Evolutionary conservation across 2,329 filamentous ascomycete genomes (phyloP).

Genomic region (Neopestalotiopsis clavispora): DNA sequence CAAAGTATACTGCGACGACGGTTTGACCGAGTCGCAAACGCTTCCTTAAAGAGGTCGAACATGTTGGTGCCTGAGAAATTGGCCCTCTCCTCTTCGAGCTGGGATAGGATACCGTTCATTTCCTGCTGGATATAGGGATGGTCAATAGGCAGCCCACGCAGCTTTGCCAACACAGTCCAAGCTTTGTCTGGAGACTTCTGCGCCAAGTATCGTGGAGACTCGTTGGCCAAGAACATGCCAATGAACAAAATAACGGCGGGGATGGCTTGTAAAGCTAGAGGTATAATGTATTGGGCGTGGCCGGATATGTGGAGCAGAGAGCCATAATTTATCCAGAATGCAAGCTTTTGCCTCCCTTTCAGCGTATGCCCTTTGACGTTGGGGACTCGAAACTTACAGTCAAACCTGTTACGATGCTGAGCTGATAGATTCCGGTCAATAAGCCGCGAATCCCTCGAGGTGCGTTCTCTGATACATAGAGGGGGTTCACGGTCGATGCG

Average conservation of each 20-base stretch:
- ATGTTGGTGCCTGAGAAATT: slow-evolving; percentile 51
- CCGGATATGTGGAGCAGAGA: slow-evolving; percentile 49
- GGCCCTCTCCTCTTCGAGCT: slow-evolving; percentile 53
- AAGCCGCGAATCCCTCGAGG: slow-evolving; percentile 56
- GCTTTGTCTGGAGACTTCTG: slow-evolving; percentile 72
- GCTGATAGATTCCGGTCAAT: slow-evolving; percentile 54
- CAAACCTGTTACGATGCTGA: slow-evolving; percentile 52
- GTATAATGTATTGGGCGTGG: slow-evolving; percentile 57
- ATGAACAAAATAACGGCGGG: slow-evolving; percentile 65
- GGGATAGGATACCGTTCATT: slow-evolving; percentile 47
- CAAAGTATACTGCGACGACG: slow-evolving; percentile 54
- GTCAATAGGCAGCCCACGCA: slow-evolving; percentile 56
- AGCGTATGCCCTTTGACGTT: neutral
- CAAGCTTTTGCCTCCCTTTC: neutral
- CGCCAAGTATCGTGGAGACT: slow-evolving; percentile 69
- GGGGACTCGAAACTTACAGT: slow-evolving; percentile 33
- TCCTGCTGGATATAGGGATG: slow-evolving; percentile 59
- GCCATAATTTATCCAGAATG: slow-evolving; percentile 58
- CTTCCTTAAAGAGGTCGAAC: slow-evolving; percentile 41
- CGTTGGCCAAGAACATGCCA: slow-evolving; percentile 65
- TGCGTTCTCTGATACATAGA: slow-evolving; percentile 55
- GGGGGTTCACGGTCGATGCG: slow-evolving; percentile 49
- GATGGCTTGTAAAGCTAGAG: slow-evolving; percentile 67
- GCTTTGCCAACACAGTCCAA: slow-evolving; percentile 55
- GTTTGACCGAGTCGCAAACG: slow-evolving; percentile 42